Evolutionary conservation across 2,329 filamentous ascomycete genomes (phyloP), one percentile per base, ranked within the genome.

Genomic region (Sporothrix schenckii): DNA sequence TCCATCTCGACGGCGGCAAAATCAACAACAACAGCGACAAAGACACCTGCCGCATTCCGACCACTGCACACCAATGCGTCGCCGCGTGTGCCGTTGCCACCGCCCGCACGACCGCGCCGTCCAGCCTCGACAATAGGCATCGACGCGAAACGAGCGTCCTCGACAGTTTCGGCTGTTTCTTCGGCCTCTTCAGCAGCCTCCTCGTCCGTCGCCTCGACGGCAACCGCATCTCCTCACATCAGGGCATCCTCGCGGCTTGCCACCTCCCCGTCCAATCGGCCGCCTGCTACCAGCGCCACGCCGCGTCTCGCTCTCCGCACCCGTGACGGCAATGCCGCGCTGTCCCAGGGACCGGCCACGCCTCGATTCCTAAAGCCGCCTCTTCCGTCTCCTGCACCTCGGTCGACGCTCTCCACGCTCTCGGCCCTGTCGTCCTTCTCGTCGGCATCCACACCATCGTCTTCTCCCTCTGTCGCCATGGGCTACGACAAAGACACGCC

Each of bases 251-350:
- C 58, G 24, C 58, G 39, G 16, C 58, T 19, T 2, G 13, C 24
- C 39, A 14, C 19, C 16, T n/a, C 44, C 21, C 44, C n/a, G 13
- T 30, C 30, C 27, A 21, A n/a, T 3, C 58, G 58, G n/a, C 11
- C 34, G 10, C 34, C 34, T 44, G n/a, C 13, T 21, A 7, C 39
- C 39, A 24, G 19, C 63, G 27, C 30, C 16, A n/a, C 52, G 5
- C 27, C 30, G 7, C 68, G 68, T n/a, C 47, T 52, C 30, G 68
- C 44, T n/a, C 68, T 63, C 56, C 21, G 56, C 47, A 47, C 41
- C 68, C 77, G 77, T 72, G 78, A 81, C 74, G 79, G 82, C 78
- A 80, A 83, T 83, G 81, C 77, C 75, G 74, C 60, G 21, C 58
- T 66, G 69, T 54, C 71, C 11, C 47, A 56, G 61, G 9, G 39